Evolutionary conservation across 305 asterid species (phyloP).

Genomic region (Fraxinus sp.): DNA sequence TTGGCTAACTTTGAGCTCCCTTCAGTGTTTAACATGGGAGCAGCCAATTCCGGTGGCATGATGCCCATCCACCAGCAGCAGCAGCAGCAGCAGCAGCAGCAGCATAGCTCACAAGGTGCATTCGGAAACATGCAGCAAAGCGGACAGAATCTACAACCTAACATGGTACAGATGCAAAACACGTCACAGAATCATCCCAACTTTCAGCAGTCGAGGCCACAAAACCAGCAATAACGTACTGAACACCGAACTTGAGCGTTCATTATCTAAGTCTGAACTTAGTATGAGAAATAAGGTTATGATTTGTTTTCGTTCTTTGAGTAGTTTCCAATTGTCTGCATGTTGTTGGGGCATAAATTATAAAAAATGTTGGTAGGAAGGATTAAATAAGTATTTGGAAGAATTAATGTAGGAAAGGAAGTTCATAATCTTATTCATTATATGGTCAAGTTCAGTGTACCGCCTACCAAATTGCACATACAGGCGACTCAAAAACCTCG

Average conservation of each 20-base stretch:
- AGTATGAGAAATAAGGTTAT: neutral
- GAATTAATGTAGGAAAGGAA: neutral
- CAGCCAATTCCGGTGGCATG: conserved; percentile 63
- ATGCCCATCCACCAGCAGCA: conserved; percentile 56
- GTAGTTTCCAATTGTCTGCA: neutral
- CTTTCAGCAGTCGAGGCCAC: conserved; percentile 88
- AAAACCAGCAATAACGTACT: conserved; percentile 59
- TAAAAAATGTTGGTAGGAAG: neutral
- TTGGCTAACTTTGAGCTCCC: conserved; percentile 5
- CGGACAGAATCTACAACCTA: conserved; percentile 58
- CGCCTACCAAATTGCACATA: neutral
- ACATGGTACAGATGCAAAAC: conserved; percentile 60
- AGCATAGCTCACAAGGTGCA: conserved; percentile 51
- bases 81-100: conserved; percentile 34
- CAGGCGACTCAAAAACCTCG: neutral
- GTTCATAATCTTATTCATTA: neutral
- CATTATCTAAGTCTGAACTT: neutral
- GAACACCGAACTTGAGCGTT: neutral
- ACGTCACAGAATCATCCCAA: conserved; percentile 65
- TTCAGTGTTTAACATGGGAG: conserved; percentile 87
- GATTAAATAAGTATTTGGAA: neutral
- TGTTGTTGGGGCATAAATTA: neutral
- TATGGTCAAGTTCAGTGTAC: neutral
- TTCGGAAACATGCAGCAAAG: conserved; percentile 79
- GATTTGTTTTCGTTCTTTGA: neutral